These are phyloP conservation scores for Peniophora sp. DNA, from an alignment of 1,284 basidiomycete species.

Conservation along the genomic window DNA sequence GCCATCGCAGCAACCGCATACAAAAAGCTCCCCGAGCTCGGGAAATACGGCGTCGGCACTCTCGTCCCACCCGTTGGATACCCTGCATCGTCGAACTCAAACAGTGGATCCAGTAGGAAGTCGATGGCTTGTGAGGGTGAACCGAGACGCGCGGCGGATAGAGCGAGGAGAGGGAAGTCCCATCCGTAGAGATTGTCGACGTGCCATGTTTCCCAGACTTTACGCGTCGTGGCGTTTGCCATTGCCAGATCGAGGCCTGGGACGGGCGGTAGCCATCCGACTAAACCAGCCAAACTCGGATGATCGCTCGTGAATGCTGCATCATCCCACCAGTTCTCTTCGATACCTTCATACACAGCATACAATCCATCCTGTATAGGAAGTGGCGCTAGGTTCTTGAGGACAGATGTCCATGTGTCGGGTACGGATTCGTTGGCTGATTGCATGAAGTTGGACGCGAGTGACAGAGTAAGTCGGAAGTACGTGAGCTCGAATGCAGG, in stretches of 20 bases:
- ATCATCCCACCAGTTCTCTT: slow-evolving; percentile 43
- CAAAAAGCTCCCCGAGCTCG: slow-evolving; percentile 43
- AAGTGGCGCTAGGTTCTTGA: slow-evolving; percentile 36
- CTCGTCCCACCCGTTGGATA: slow-evolving; percentile 53
- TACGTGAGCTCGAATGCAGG: slow-evolving; percentile 53
- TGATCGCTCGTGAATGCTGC: slow-evolving; percentile 47
- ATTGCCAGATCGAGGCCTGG: slow-evolving; percentile 36
- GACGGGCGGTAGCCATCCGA: slow-evolving; percentile 51
- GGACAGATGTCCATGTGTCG: slow-evolving; percentile 34
- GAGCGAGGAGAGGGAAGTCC: slow-evolving; percentile 58
- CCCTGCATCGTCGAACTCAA: slow-evolving; percentile 50
- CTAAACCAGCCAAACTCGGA: slow-evolving; percentile 45
- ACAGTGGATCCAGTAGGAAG: slow-evolving; percentile 47
- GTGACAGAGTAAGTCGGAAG: slow-evolving; percentile 43
- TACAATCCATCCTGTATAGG: slow-evolving; percentile 45
- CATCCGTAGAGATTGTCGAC: slow-evolving; percentile 51
- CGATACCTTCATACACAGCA: slow-evolving; percentile 48
- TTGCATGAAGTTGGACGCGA: slow-evolving; percentile 42
- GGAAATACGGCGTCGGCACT: slow-evolving; percentile 56
- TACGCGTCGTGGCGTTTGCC: slow-evolving; percentile 42
- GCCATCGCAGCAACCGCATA: slow-evolving; percentile 52
- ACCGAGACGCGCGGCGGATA: slow-evolving; percentile 50
- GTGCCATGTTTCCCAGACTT: slow-evolving; percentile 50
- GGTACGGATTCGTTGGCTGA: slow-evolving; percentile 33
- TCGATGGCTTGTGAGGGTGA: slow-evolving; percentile 41